These are phyloP conservation scores for Ascochyta pisi DNA, from an alignment of 2,329 filamentous ascomycete species.

Conservation along the genomic window DNA sequence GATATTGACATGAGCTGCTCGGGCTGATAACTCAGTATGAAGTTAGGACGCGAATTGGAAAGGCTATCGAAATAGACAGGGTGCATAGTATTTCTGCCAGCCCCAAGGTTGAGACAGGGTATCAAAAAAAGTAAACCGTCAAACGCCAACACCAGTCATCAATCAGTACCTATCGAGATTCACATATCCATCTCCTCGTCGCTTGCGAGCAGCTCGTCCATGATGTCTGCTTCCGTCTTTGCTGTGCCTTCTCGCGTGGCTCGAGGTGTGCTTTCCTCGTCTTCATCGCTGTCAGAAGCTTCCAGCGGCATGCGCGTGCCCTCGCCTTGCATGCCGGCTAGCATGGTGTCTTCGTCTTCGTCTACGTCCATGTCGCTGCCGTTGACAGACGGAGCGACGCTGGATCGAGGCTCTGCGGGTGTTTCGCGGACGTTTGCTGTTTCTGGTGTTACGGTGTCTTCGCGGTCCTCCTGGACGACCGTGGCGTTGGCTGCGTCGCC, in stretches of 20 bases:
- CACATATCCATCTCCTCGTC: conserved; percentile 25
- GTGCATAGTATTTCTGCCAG: too few relatives aligned
- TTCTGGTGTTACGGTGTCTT: conserved; percentile 29
- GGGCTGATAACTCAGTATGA: too few relatives aligned
- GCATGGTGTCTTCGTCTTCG: conserved; percentile 43
- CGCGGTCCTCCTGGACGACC: conserved; percentile 6
- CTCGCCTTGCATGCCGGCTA: conserved; percentile 44
- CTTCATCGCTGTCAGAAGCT: conserved; percentile 31
- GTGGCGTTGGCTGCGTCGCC: conserved; percentile 35
- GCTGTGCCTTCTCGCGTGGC: conserved; percentile 5
- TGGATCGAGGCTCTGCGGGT: conserved; percentile 5
- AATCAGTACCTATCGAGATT: conserved; percentile 1
- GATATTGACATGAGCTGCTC: too few relatives aligned
- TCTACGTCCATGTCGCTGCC: conserved; percentile 27
- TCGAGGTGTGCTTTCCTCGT: conserved; percentile 16
- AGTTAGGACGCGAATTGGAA: too few relatives aligned
- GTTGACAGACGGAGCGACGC: conserved; percentile 15
- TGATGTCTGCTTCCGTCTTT: conserved; percentile 45
- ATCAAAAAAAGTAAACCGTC: conserved; percentile 6
- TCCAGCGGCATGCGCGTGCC: conserved; percentile 45
- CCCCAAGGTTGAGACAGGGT: neutral
- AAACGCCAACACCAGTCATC: conserved; percentile 1
- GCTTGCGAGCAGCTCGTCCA: conserved; percentile 42
- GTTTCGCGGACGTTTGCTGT: conserved; percentile 9
- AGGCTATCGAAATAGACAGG: too few relatives aligned